Evolutionary conservation across 805 yeast species (phyloP).

Genomic region (Wickerhamomyces ciferrii): DNA sequence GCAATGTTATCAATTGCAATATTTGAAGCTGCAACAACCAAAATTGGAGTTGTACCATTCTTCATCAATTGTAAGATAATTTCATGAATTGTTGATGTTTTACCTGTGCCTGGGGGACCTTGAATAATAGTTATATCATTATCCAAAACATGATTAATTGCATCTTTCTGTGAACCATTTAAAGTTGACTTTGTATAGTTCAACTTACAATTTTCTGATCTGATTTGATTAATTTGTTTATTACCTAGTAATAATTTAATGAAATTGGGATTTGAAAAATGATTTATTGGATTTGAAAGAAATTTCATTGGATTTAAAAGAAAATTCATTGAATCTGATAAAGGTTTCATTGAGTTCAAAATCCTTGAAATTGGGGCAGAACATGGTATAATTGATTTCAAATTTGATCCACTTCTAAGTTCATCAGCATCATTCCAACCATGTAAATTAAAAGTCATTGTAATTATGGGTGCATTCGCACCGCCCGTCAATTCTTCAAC

Average conservation of each 20-base stretch:
- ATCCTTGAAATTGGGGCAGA: conserved; percentile 60
- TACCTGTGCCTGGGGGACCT: conserved; percentile 85
- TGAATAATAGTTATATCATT: conserved; percentile 56
- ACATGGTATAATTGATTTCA: conserved; percentile 51
- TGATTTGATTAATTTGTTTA: conserved; percentile 48
- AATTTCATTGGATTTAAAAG: no score
- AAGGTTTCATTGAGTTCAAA: conserved; percentile 65
- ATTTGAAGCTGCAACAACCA: conserved; percentile 73
- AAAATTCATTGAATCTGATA: no score
- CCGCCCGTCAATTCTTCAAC: conserved; percentile 48
- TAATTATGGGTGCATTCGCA: no score
- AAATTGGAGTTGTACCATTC: conserved; percentile 53
- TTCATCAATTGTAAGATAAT: conserved; percentile 50
- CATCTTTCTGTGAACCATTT: conserved; percentile 54
- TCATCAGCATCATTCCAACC: conserved; percentile 50
- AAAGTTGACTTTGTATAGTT: conserved; percentile 42
- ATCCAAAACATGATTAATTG: conserved; percentile 42
- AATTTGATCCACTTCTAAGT: conserved; percentile 37
- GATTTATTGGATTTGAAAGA: no score
- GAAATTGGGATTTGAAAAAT: conserved; percentile 48
- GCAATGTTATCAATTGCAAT: conserved; percentile 76
- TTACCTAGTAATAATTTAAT: conserved; percentile 50
- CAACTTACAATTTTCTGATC: conserved; percentile 50
- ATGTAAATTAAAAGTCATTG: conserved; percentile 44
- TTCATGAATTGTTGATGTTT: conserved; percentile 68